phyloP scores from a whole-genome alignment of 129 eudicot species.

The Dittrichia graveolens region DNA sequence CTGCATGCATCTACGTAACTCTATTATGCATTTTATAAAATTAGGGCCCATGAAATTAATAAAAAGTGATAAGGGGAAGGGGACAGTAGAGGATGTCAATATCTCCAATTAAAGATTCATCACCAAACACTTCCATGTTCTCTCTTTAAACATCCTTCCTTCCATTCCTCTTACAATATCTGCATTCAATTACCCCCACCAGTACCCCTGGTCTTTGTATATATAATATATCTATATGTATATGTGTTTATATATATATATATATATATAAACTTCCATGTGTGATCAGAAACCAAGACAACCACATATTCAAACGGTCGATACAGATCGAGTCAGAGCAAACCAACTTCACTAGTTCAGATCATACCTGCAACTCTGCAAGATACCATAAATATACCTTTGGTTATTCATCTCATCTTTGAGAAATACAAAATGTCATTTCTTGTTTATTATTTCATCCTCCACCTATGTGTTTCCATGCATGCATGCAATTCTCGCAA shows the following conservation, averaged over 20 bases:
- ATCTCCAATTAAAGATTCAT: slow-evolving; percentile 61
- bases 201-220: slow-evolving; percentile 20
- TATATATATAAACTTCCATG: slow-evolving; percentile 29
- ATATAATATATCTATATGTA: background rate
- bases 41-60: slow-evolving; percentile 31
- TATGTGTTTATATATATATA: background rate
- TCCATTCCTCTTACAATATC: slow-evolving; percentile 47
- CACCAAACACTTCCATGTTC: slow-evolving; percentile 78
- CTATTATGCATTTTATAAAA: slow-evolving; percentile 5
- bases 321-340: slow-evolving; percentile 18
- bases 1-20: slow-evolving; percentile 40
- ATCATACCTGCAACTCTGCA: slow-evolving; percentile 13
- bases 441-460: slow-evolving; percentile 37
- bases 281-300: slow-evolving; percentile 39
- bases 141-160: slow-evolving; percentile 49
- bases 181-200: slow-evolving; percentile 53
- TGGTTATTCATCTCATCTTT: background rate
- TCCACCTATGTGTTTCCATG: slow-evolving; percentile 51
- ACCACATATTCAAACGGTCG: slow-evolving; percentile 33
- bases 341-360: slow-evolving; percentile 34
- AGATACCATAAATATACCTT: slow-evolving; percentile 13
- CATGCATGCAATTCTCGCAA: slow-evolving; percentile 66
- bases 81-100: slow-evolving; percentile 59
- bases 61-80: slow-evolving; percentile 56
- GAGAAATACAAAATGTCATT: slow-evolving; percentile 39